Base-by-base conservation (phyloP, 2,329 filamentous ascomycete genomes). In the Ceratocystis colombiana region DNA sequence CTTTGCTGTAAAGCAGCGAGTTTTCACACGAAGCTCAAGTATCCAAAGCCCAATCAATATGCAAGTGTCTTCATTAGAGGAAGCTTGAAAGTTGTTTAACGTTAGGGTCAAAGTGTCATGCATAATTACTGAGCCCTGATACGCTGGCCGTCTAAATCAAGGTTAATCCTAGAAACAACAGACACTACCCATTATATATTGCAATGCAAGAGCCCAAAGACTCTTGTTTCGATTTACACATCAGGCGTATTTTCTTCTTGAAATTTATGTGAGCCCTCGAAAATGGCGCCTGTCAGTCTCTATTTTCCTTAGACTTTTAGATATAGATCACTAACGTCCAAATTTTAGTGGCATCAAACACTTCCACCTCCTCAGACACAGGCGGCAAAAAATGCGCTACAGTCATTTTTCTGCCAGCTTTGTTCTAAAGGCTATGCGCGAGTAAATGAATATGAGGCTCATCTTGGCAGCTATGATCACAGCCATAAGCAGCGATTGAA, bases 401-500 rank as follows among this genome's bases (percentile, higher is more conserved):
- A 86, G 72, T 85, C 88, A 44, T 94, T 95, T 77, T 91, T 89
- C 77, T 95, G 87, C 79, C 84, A 86, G 50, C 84, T 97, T 65
- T 97, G 94, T 79, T 86, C 88, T 70, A 97, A 97, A 77, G 93
- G 92, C 71, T 99, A 97, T 77, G 86, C 87, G 1, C 90, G 94
- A 66, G 93, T 96, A 82, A 93, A 95, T 73, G 93, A 97, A 75
- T 96, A 95, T 75, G 93, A 97, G 76, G 88, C 92, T 6, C 94
- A 99, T 75, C 89, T 96, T 66, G 86, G 86, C 69, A 94, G 89
- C 72, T 97, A 97, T 76, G 94, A 97, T 74, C 94, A 99, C 77
- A 89, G 89, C 71, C 94, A 99, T 76, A 92, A 91, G 75, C 91
- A 95, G 78, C 88, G 89, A 62, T 83, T 92, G 67, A 89, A 90